Conservation (phyloP, 306 rosid genomes). For the Pyrus communis region DNA sequence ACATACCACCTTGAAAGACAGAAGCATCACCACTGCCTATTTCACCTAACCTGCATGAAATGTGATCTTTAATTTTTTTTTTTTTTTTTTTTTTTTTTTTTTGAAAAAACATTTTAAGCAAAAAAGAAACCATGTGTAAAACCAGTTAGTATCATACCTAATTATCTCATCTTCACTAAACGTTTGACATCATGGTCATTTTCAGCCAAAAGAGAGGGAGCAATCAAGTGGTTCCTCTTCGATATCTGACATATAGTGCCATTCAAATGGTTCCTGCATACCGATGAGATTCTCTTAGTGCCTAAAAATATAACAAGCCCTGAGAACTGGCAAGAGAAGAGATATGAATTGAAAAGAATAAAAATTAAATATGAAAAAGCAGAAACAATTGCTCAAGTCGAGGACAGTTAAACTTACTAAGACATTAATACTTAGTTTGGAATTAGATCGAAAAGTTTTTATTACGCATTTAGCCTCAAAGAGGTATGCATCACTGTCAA, state of each 20-base stretch:
- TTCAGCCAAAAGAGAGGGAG: slow-evolving; percentile 77
- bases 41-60: slow-evolving; percentile 52
- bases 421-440: slow-evolving; percentile 42
- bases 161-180: slow-evolving; percentile 68
- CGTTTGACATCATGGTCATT: slow-evolving; percentile 66
- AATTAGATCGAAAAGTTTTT: slow-evolving; percentile 52
- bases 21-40: slow-evolving; percentile 52
- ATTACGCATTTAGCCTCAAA: slow-evolving; percentile 73
- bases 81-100: background rate
- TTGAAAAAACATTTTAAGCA: background rate
- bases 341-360: background rate
- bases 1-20: slow-evolving; percentile 25
- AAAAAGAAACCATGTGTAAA: background rate
- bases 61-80: slow-evolving; percentile 9
- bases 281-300: slow-evolving; percentile 23
- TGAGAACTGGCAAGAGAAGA: background rate
- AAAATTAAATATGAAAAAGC: background rate
- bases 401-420: background rate
- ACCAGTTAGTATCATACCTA: slow-evolving; percentile 34
- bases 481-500: slow-evolving; percentile 83
- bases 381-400: background rate
- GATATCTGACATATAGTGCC: slow-evolving; percentile 75
- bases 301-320: background rate
- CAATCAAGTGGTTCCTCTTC: slow-evolving; percentile 84
- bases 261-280: slow-evolving; percentile 79